Evolutionary conservation across 2,329 filamentous ascomycete species (phyloP), one percentile per base, ranked within the genome.

Genomic region (Pyrenophora seminiperda): DNA sequence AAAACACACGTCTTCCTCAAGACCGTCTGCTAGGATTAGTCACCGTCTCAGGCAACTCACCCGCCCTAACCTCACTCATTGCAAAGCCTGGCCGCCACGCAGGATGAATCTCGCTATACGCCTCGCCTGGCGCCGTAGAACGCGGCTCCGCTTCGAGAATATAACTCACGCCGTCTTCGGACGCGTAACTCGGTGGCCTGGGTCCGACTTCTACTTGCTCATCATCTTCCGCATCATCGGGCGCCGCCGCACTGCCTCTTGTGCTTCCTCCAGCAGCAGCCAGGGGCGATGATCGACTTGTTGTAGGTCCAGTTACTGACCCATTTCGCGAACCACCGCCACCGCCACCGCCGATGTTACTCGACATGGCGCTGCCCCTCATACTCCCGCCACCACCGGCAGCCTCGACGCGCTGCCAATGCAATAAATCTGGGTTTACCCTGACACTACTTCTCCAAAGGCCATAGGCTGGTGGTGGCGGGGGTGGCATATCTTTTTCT

Each of bases 391-490:
- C n/a, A n/a, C n/a, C n/a, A n/a, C n/a, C n/a, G n/a, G n/a, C n/a
- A 9, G 41, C 45, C 1, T 70, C 64, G 7, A 68, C 88, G 30
- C 87, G 83, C 71, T 88, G 85, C 90, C 90, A 95, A 68, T 89
- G 91, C 19, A 96, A 79, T 11, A 90, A 79, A 65, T 93, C 84
- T 1, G 91, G 91, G 63, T 96, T 88, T 24, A 91, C 87, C 39
- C 89, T 81, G 0, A 94, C 89, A 65, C 88, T 93, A 71, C 87
- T 86, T 43, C 90, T 81, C 89, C 90, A 95, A 1, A 91, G 76
- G 0, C 91, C 91, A 67, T 96, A 96, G 2, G 90, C 90, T 0
- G 92, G 91, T 3, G 92, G 91, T 7, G 80, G 68, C 1, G 56
- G 59, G 3, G 61, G 53, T 7, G 61, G 43, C 7, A 56, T 49